Base-by-base conservation (phyloP, 495 filamentous ascomycete genomes). In the Talaromyces borbonicus region DNA sequence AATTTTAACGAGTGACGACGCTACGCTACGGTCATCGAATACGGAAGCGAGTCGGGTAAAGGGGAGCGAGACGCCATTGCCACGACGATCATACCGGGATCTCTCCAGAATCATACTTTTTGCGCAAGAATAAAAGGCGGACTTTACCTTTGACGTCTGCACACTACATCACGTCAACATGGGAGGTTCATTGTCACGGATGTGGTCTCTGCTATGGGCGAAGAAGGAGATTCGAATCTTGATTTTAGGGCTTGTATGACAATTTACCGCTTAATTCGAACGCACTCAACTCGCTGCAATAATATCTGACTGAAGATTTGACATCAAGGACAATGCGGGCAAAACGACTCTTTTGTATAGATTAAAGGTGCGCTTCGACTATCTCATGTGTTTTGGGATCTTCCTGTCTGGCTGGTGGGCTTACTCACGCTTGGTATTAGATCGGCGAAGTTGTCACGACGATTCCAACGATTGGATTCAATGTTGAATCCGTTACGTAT, bases 361-460 rank as follows among this genome's bases (percentile, higher is more conserved):
- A 61, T 69, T 98, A 43, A 95, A 97, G 82, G 89, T 94, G 66
- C 26, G 71, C 22, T 19, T 1, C 39, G 51, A 19, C 4, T 16
- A 14, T 12, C 31, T n/a, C 30, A 11, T 11, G 4, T 16, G 24
- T 24, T 19, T 9, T 20, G 14, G n/a, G n/a, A n/a, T n/a, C n/a
- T n/a, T n/a, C n/a, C n/a, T n/a, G n/a, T n/a, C n/a, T n/a, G n/a
- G n/a, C n/a, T n/a, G n/a, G 14, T 16, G 4, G 24, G 23, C 24
- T 30, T 43, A 6, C 32, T 47, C 29, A 46, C 37, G n/a, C 43
- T 14, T 43, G 23, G 24, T 31, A 4, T 14, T 60, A 95, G 87
- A 95, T 98, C 57, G 92, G 92, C 51, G 93, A 98, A 65, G 92
- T 97, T 36, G 92, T 98, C 54, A 95, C 92, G 31, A 98, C 92